phyloP scores from a whole-genome alignment of 805 yeast species.

The Maudiozyma serrabonitensis region DNA sequence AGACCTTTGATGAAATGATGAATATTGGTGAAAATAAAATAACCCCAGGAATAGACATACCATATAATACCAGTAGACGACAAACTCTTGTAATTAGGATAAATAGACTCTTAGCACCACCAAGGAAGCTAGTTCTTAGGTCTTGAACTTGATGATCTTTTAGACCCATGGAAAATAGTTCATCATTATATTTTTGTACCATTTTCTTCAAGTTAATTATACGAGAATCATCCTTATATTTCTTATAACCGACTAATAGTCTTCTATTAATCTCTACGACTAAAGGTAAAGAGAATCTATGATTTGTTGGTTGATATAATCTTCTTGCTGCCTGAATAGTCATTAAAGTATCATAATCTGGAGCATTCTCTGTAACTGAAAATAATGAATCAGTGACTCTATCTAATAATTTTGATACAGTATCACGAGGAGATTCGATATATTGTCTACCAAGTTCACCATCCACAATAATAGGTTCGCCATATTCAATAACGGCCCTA shows the following conservation, averaged over 20 bases:
- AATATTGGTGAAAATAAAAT: constrained; percentile 81
- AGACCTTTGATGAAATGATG: constrained; percentile 56
- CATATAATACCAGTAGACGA: constrained; percentile 42
- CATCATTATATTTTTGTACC: constrained; percentile 60
- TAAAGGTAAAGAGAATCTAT: constrained; percentile 49
- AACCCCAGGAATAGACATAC: constrained; percentile 75
- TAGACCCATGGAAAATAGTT: constrained; percentile 52
- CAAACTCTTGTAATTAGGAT: constrained; percentile 44
- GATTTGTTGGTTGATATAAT: constrained; percentile 37
- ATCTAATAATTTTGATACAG: constrained; percentile 63
- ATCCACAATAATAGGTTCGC: constrained; percentile 68
- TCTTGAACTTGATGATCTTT: constrained; percentile 63
- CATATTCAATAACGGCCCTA: constrained; percentile 88
- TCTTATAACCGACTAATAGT: constrained; percentile 71
- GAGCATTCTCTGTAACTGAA: constrained; percentile 87
- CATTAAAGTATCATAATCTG: constrained; percentile 86
- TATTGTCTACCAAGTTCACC: constrained; percentile 55
- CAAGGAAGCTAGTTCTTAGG: constrained; percentile 31
- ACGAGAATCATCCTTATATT: constrained; percentile 63
- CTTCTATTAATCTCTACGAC: constrained; percentile 85
- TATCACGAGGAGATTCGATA: constrained; percentile 55
- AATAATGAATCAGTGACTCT: constrained; percentile 65
- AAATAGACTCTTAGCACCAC: constrained; percentile 38
- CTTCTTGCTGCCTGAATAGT: constrained; percentile 92
- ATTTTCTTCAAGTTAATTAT: constrained; percentile 50